A percentile compares a stretch with the other conserved stretches of the same genome.
Conservation (phyloP, 495 filamentous ascomycete species). For the Emericellopsis terricola region DNA sequence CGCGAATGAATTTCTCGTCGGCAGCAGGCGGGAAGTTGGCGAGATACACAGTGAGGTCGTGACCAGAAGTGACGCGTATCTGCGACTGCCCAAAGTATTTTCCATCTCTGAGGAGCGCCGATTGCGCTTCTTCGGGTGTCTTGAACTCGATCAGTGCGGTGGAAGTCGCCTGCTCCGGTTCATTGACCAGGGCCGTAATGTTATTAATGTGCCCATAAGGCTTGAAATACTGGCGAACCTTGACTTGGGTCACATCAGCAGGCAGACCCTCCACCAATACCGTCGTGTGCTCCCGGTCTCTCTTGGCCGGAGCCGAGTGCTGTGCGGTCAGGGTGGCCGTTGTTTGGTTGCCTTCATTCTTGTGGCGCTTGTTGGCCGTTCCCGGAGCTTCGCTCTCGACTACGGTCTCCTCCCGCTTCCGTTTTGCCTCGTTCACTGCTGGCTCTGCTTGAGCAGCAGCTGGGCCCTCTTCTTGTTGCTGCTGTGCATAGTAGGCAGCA, state of each 20-base stretch:
- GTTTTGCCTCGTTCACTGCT: too few species aligned
- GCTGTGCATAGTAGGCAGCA: conserved; percentile 18
- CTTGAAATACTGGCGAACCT: conserved; percentile 74
- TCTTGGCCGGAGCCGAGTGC: conserved; percentile 28
- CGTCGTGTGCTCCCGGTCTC: conserved; percentile 80
- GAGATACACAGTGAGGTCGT: conserved; percentile 66
- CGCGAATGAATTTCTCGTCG: conserved; percentile 62
- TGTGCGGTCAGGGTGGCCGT: conserved; percentile 15
- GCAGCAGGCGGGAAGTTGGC: conserved; percentile 79
- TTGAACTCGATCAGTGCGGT: conserved; percentile 76
- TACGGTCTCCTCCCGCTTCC: conserved; percentile 46
- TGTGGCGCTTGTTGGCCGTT: conserved; percentile 39
- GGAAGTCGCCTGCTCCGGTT: conserved; percentile 32
- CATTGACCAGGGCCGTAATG: conserved; percentile 41
- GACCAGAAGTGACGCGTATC: conserved; percentile 55
- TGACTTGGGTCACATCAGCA: conserved; percentile 42
- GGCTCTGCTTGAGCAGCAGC: too few species aligned
- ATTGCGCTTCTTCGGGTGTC: conserved; percentile 55
- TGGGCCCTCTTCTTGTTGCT: conserved; percentile 8
- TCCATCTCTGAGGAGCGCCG: conserved; percentile 61
- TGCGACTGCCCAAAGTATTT: conserved; percentile 53
- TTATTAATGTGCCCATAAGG: conserved; percentile 73
- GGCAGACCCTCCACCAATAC: conserved; percentile 68
- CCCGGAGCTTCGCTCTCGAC: conserved; percentile 7
- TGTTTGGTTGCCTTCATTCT: conserved; percentile 19